A percentile compares a stretch with the other conserved stretches of the same genome.
Conservation (phyloP, 305 asterid genomes). For the Fraxinus ornus region DNA sequence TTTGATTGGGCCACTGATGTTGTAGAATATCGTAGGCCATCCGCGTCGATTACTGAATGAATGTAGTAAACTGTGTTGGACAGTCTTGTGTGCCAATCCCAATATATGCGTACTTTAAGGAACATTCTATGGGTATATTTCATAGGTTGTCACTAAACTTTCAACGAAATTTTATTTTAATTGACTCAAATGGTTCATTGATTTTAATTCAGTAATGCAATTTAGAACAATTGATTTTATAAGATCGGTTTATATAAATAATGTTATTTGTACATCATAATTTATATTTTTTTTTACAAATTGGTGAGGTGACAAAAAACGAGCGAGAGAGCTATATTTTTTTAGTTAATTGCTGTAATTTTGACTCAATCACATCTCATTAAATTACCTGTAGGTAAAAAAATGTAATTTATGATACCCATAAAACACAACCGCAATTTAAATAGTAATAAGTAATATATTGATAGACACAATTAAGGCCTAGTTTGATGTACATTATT, state of each 20-base stretch:
- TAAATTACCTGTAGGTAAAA: too few species aligned
- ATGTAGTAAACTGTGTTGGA: background rate
- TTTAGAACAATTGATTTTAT: background rate
- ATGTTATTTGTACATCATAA: too few species aligned
- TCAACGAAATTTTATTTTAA: background rate
- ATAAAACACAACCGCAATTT: too few species aligned
- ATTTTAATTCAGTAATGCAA: background rate
- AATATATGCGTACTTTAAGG: background rate
- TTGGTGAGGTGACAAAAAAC: too few species aligned
- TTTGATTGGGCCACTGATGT: slow-evolving; percentile 15
- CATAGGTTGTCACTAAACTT: background rate
- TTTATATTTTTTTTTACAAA: too few species aligned
- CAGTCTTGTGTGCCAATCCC: background rate
- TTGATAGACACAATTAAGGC: background rate
- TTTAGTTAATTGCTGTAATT: too few species aligned
- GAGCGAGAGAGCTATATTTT: too few species aligned
- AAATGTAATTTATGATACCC: too few species aligned
- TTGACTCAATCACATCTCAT: too few species aligned
- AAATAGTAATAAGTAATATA: background rate
- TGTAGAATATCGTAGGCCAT: background rate
- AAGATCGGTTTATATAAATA: too few species aligned
- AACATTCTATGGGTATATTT: background rate
- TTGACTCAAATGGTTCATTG: background rate
- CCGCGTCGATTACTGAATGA: background rate
- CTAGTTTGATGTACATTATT: too few species aligned